A percentile compares a stretch with the other conserved stretches of the same genome.
Conservation (phyloP, 257 asterid species). For the Solanum chaucha region DNA sequence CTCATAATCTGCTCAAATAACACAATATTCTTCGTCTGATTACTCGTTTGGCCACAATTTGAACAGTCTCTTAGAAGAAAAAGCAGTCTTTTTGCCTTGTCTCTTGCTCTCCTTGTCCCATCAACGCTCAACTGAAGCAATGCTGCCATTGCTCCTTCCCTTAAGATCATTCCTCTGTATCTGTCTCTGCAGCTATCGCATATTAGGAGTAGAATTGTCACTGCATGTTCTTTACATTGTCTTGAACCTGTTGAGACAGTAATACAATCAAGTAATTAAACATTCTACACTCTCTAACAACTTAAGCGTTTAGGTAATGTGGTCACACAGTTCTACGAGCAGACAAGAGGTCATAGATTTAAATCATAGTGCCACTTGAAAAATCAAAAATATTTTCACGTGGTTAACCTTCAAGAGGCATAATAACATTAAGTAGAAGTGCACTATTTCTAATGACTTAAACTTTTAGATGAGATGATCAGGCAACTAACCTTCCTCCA, state of each 20-base stretch:
- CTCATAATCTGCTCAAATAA: slow-evolving; percentile 55
- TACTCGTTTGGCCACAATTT: slow-evolving; percentile 16
- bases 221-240: slow-evolving; percentile 57
- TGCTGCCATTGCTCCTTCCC: slow-evolving; percentile 80
- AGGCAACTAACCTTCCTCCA: slow-evolving; percentile 59
- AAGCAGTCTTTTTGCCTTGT: slow-evolving; percentile 60
- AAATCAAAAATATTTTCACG: background rate
- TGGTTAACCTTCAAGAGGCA: background rate
- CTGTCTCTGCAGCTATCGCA: slow-evolving; percentile 53
- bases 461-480: background rate
- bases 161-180: slow-evolving; percentile 54
- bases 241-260: slow-evolving; percentile 22
- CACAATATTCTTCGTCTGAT: slow-evolving; percentile 26
- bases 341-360: background rate
- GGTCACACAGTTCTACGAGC: background rate
- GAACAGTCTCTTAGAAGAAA: slow-evolving; percentile 57
- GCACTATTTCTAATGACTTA: background rate
- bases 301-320: background rate
- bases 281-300: background rate
- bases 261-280: background rate
- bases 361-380: background rate
- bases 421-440: background rate
- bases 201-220: slow-evolving; percentile 35
- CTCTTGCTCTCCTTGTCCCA: slow-evolving; percentile 51
- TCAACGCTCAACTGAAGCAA: slow-evolving; percentile 65